Base-by-base conservation (phyloP, 2,329 filamentous ascomycete genomes). In the Cladosporium sp. region DNA sequence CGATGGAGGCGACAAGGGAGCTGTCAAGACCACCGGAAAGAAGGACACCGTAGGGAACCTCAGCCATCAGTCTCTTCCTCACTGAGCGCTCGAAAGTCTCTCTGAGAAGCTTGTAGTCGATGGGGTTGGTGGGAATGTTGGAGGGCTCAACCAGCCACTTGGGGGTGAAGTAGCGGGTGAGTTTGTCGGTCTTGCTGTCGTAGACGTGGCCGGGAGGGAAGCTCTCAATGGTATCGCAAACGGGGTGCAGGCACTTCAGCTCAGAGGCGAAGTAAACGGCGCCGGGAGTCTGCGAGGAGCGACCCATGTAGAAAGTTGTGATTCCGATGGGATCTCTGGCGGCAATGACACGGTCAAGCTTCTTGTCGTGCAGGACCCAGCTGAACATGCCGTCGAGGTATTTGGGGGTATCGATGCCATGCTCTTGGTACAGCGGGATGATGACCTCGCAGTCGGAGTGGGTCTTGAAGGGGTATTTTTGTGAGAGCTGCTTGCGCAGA, bases 331-430 rank as follows among this genome's bases (percentile, higher is more conserved):
- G 95, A 79, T 99, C 95, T 77, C 95, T 89, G 64, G 95, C 95
- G 66, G 95, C 95, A 76, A 99, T 88, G 68, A 93, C 91, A 71
- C 95, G 90, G 84, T 99, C 91, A 79, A 93, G 88, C 72, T 88
- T 89, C 86, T 96, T 97, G 84, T 99, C 95, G 81, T 97, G 97
- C 62, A 99, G 87, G 65, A 99, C 93, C 83, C 96, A 99, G 18
- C 94, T 97, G 86, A 99, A 99, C 95, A 99, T 99, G 83, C 95
- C 95, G 79, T 99, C 95, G 72, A 99, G 88, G 80, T 92, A 85
- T 81, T 94, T 95, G 68, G 95, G 93, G 66, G 94, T 92, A 76
- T 98, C 93, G 72, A 96, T 85, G 75, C 89, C 95, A 86, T 96
- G 87, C 81, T 98, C 89, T 82, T 93, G 86, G 79, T 99, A 99